Evolutionary conservation across 179 eudicot genomes (phyloP).

Genomic region (Corrigiola litoralis): DNA sequence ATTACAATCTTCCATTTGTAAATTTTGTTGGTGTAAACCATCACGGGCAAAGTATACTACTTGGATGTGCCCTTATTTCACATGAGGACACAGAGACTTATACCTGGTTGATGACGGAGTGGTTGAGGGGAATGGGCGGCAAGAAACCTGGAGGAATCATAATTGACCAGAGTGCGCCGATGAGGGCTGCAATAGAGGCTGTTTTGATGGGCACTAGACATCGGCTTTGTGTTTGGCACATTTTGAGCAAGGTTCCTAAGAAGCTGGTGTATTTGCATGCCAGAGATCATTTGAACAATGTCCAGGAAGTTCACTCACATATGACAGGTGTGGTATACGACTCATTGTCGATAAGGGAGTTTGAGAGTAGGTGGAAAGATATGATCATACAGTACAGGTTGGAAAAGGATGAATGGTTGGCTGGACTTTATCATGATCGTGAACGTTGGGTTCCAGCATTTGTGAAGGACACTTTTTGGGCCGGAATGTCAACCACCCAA

Average conservation of each 20-base stretch:
- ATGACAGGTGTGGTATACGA: background rate
- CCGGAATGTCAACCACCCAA: background rate
- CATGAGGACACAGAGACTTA: background rate
- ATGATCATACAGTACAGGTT: background rate
- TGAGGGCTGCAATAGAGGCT: background rate
- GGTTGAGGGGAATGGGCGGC: background rate
- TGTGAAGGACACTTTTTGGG: background rate
- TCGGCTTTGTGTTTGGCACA: conserved; percentile 2
- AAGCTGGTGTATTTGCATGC: no score
- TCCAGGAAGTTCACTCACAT: background rate
- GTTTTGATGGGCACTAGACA: background rate
- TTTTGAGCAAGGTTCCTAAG: background rate
- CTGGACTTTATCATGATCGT: background rate
- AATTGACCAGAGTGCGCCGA: background rate
- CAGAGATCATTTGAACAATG: no score
- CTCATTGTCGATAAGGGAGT: background rate
- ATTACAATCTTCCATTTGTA: background rate
- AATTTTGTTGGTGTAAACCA: conserved; percentile 1
- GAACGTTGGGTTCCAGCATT: background rate
- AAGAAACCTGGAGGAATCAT: background rate
- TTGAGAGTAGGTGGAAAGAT: background rate
- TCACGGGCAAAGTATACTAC: background rate
- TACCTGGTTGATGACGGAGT: background rate
- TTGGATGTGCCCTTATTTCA: background rate
- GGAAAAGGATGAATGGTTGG: background rate